Evolutionary conservation across 371 early-diverging fungal genomes (phyloP), one percentile per base, ranked within the genome.

Genomic region (Mucor saturninus): DNA sequence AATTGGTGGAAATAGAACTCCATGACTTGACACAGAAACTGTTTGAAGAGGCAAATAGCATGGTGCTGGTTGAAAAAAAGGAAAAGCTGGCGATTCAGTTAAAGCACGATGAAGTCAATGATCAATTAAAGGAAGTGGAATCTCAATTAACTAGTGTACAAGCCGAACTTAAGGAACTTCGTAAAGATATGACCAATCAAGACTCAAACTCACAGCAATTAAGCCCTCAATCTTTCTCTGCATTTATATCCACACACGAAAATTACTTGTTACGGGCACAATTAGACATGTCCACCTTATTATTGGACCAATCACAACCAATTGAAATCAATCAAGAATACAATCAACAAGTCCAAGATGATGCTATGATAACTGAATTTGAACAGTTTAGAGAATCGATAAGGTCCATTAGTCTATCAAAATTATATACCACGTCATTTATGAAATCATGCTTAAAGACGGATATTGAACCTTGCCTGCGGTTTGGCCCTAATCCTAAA

Each of bases 11-110:
- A 61, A 81, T 78, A 5, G 93, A 94, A 61, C 72, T 93, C 13
- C 92, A 93, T 68, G 92, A 90, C 35, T 71, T 92, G 30, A 86
- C 89, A 7, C 75, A 82, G 64, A 80, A 77, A 37, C 75, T 97
- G 35, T 96, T 97, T 77, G 93, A 95, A 63, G 93, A 95, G 70
- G 97, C 95, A 14, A 93, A 95, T 58, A 80, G 71, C 2, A 85
- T 96, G 86, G 95, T 97, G 7, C 83, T 89, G 0, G 68, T 81
- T 0, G 96, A 95, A 66, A 83, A 89, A 46, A 63, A 85, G 45
- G 78, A 84, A 50, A 71, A 85, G 42, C 68, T 79, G 55, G 61
- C 78, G 62, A 72, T 91, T 37, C 76, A 81, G 55, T 81, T 80
- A 38, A 65, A 83, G n/a, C 75, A 81, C 46, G 85, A 84, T 55